phyloP scores from a whole-genome alignment of 306 rosid species.

The Abrus precatorius region DNA sequence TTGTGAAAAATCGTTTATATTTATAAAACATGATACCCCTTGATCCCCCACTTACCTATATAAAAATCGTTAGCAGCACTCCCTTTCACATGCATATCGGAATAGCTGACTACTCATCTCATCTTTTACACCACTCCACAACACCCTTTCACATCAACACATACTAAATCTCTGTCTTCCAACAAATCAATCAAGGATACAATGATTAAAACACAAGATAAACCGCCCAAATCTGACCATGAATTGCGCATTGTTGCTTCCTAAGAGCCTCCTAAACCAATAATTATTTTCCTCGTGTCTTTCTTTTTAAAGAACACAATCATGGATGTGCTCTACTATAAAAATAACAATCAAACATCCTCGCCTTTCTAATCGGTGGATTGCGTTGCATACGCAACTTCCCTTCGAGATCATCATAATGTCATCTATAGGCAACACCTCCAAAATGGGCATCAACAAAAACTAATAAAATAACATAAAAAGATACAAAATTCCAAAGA shows the following conservation, averaged over 20 bases:
- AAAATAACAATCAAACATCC: constrained; percentile 23
- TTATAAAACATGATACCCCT: not conserved
- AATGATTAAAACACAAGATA: constrained; percentile 25
- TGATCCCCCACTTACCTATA: not conserved
- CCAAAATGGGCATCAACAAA: constrained; percentile 5
- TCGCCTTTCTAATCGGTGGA: constrained; percentile 9
- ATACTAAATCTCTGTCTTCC: constrained; percentile 23
- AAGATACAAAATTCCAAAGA: constrained; percentile 47
- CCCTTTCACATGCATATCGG: constrained; percentile 26
- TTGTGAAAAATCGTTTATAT: too few species aligned
- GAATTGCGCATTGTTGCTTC: constrained; percentile 34
- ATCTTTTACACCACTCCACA: constrained; percentile 1
- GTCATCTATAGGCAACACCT: constrained; percentile 33
- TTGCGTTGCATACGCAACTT: constrained; percentile 16
- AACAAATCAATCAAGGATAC: not conserved
- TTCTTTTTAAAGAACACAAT: constrained; percentile 37
- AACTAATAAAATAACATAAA: not conserved
- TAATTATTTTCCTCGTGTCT: not conserved
- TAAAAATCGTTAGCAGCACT: constrained; percentile 4
- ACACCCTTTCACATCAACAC: constrained; percentile 16
- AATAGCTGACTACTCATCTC: not conserved
- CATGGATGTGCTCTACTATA: constrained; percentile 9
- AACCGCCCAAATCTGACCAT: constrained; percentile 37
- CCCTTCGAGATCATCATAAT: not conserved
- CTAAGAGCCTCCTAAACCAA: constrained; percentile 31